These are phyloP conservation scores for Phytopythium ostracodes DNA, from an alignment of 352 stramenopile genomes.

Conservation along the genomic window DNA sequence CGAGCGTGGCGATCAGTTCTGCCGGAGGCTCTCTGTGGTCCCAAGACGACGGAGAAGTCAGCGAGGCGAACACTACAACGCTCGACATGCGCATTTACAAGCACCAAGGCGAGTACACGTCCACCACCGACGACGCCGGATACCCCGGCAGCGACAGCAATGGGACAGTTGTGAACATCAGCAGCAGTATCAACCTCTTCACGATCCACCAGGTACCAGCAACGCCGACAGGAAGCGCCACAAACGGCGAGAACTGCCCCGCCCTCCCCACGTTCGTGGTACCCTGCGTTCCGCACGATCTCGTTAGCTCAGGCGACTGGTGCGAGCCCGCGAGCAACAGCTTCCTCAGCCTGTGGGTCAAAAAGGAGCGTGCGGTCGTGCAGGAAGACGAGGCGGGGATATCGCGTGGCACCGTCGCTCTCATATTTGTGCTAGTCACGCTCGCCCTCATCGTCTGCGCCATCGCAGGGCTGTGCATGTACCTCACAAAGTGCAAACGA, in stretches of 20 bases:
- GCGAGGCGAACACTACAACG: conserved; percentile 12
- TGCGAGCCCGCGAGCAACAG: conserved; percentile 26
- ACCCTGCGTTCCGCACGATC: conserved; percentile 25
- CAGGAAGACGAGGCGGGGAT: conserved; percentile 6
- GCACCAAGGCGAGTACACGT: conserved; percentile 8
- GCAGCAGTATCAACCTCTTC: conserved; percentile 20
- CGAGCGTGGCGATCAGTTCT: conserved; percentile 12
- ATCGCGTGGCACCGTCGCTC: conserved; percentile 14
- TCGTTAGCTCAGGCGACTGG: conserved; percentile 17
- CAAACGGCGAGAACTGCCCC: conserved; percentile 23
- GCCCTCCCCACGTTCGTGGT: conserved; percentile 35
- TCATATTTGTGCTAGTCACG: conserved; percentile 21
- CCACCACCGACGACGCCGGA: not conserved
- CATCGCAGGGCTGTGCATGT: conserved; percentile 14
- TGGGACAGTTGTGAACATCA: not conserved
- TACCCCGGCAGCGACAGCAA: conserved; percentile 1
- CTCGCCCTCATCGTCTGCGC: conserved; percentile 13
- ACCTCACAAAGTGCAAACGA: conserved; percentile 12
- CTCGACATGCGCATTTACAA: conserved; percentile 36
- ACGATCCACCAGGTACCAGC: conserved; percentile 39
- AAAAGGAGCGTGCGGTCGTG: conserved; percentile 15
- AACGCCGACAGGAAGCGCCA: not conserved
- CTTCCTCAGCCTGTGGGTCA: conserved; percentile 42
- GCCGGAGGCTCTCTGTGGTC: conserved; percentile 33
- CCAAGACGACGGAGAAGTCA: conserved; percentile 18